Evolutionary conservation across 1,284 basidiomycete species (phyloP), one percentile per base, ranked within the genome.

Genomic region (Pyrrhoderma noxium): DNA sequence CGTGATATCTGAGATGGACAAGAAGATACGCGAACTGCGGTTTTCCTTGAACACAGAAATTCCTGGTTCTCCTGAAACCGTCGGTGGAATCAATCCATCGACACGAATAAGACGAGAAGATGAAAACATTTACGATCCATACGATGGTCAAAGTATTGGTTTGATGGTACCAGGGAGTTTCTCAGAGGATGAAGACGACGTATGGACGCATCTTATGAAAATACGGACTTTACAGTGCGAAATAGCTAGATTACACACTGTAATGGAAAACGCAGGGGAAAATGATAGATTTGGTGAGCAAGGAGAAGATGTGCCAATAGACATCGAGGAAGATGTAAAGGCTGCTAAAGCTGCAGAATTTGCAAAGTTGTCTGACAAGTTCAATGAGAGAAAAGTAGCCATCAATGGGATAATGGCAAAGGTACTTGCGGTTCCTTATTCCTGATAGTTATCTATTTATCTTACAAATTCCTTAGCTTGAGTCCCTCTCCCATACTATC

Each of bases 371-470:
- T 74, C 80, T 8, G 72, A 77, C 53, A 77, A 79, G 58, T 88
- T 89, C 62, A 73, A 76, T 49, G 79, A 79, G 13, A 72, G 82
- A 44, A 85, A 80, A 60, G 73, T 77, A 49, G 75, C 78, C 31
- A 83, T 87, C 23, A 73, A 79, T 49, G 74, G 70, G 36, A 82
- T 89, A 35, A 87, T 89, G 85, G 62, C 62, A 61, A 85, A 85
- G 74, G 85, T 83, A 52, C 37, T 65, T 61, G 41, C n/a, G 14
- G 18, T 21, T 31, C 35, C 1, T 3, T 45, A 40, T 23, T 3
- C 25, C 7, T 14, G 38, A 37, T 50, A 9, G 18, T 21, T 18
- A 22, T 27, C 42, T 16, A 3, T 16, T 14, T 37, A 27, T 46
- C 27, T 25, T 22, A n/a, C n/a, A n/a, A n/a, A n/a, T 31, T 36